Evolutionary conservation across 345 rosid species (phyloP).

Genomic region (Erysimum cheiranthoides): DNA sequence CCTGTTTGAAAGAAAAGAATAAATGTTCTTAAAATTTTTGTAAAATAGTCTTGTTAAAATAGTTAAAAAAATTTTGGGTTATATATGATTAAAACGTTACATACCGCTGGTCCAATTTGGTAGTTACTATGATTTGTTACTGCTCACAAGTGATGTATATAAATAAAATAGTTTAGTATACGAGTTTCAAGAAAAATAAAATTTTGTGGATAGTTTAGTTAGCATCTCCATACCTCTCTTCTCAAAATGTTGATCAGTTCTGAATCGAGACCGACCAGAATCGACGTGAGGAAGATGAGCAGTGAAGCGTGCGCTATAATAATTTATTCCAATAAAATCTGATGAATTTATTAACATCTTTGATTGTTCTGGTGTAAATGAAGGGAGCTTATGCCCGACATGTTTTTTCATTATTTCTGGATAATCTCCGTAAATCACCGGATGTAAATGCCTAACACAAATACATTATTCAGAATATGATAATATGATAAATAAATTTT

Average conservation of each 20-base stretch:
- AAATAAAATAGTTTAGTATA: slow-evolving; percentile 3
- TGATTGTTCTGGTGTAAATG: slow-evolving; percentile 37
- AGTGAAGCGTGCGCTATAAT: slow-evolving; percentile 16
- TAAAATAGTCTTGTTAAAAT: too few species aligned
- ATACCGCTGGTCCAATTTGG: slow-evolving; percentile 35
- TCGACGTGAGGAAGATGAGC: slow-evolving; percentile 26
- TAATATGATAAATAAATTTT: neutral
- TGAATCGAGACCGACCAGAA: slow-evolving; percentile 5
- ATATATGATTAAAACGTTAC: neutral
- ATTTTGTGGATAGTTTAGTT: neutral
- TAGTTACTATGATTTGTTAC: slow-evolving; percentile 22
- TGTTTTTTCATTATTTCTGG: slow-evolving; percentile 29
- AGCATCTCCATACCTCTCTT: slow-evolving; percentile 1
- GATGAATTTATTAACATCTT: slow-evolving; percentile 36
- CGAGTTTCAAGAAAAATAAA: neutral
- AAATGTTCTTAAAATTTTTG: neutral
- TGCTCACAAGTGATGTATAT: slow-evolving; percentile 21
- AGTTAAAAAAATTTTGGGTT: too few species aligned
- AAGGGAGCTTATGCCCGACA: slow-evolving; percentile 30
- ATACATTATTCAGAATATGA: too few species aligned
- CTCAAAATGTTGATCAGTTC: slow-evolving; percentile 27
- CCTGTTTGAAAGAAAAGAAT: slow-evolving; percentile 7
- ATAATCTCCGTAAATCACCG: slow-evolving; percentile 39
- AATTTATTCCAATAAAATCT: slow-evolving; percentile 38
- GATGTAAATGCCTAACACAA: slow-evolving; percentile 35